These are phyloP conservation scores for Cladosporium sp. DNA, from an alignment of 2,329 filamentous ascomycete species.

Conservation along the genomic window DNA sequence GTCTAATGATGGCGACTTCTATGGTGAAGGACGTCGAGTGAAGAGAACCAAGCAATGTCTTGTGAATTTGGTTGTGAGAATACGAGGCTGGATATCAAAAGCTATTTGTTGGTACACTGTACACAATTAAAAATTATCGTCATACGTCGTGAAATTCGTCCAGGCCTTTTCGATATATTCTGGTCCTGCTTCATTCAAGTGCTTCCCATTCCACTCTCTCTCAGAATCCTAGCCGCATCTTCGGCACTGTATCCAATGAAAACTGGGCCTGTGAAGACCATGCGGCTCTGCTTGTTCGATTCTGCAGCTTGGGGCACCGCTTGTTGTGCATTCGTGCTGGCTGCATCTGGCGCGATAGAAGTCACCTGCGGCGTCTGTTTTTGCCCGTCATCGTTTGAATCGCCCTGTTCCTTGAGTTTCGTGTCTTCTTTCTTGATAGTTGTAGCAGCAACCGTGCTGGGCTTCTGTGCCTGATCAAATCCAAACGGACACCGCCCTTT, in stretches of 20 bases:
- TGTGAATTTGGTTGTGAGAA: too few species aligned
- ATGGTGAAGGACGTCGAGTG: too few species aligned
- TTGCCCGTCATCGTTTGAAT: neutral
- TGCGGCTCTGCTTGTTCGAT: conserved; percentile 50
- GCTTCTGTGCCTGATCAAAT: conserved; percentile 13
- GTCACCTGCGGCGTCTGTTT: neutral
- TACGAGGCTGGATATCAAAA: too few species aligned
- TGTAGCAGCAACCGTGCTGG: neutral
- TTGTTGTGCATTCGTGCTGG: neutral
- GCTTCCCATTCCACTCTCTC: conserved; percentile 32
- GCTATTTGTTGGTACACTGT: neutral
- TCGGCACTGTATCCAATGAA: conserved; percentile 89
- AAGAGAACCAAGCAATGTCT: too few species aligned
- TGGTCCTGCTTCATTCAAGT: neutral
- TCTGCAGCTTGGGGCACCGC: neutral
- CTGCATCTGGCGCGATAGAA: conserved; percentile 7
- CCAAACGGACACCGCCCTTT: conserved; percentile 19
- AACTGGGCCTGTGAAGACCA: conserved; percentile 88
- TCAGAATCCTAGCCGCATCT: conserved; percentile 72
- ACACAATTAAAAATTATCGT: conserved; percentile 3
- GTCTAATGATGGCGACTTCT: too few species aligned
- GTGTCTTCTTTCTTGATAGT: neutral
- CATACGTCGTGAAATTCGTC: neutral
- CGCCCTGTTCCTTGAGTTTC: neutral
- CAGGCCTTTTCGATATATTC: neutral